Conservation (phyloP, 768 basidiomycete species). For the Boletus reticulatus region DNA sequence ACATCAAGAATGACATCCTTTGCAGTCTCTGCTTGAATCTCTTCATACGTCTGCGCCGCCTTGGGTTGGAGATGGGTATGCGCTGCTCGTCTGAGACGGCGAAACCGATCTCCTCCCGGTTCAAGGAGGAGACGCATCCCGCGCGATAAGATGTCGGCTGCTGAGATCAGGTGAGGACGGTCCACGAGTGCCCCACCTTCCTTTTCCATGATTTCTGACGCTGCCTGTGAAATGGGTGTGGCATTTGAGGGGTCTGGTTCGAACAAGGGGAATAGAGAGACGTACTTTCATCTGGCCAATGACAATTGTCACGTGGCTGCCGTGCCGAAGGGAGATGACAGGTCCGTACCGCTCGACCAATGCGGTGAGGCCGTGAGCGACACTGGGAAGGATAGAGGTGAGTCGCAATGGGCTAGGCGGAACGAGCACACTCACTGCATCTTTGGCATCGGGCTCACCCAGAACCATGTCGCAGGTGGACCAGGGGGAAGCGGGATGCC, state of each 20-base stretch:
- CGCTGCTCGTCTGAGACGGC: slow-evolving; percentile 51
- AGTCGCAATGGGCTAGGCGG: background rate
- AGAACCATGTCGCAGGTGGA: slow-evolving; percentile 1
- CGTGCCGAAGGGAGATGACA: slow-evolving; percentile 50
- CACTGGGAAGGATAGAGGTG: background rate
- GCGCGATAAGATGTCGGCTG: slow-evolving; percentile 50
- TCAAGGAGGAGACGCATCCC: slow-evolving; percentile 53
- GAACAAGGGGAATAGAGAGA: background rate
- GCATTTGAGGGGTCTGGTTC: slow-evolving; percentile 15
- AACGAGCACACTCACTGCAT: background rate
- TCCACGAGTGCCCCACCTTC: slow-evolving; percentile 51
- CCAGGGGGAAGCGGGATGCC: background rate
- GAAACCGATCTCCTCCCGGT: slow-evolving; percentile 50
- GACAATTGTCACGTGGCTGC: slow-evolving; percentile 23
- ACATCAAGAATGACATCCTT: slow-evolving; percentile 18
- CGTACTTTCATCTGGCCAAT: slow-evolving; percentile 20
- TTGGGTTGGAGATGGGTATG: slow-evolving; percentile 54
- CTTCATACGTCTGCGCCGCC: slow-evolving; percentile 42
- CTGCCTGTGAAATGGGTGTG: slow-evolving; percentile 49
- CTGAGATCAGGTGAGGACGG: slow-evolving; percentile 48
- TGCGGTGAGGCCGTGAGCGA: slow-evolving; percentile 36
- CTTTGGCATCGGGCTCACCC: slow-evolving; percentile 1
- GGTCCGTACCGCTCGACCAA: slow-evolving; percentile 58
- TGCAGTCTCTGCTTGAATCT: slow-evolving; percentile 38
- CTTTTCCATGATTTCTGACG: slow-evolving; percentile 59